Evolutionary conservation across 805 yeast genomes (phyloP).

Genomic region (Yamadazyma sp.): DNA sequence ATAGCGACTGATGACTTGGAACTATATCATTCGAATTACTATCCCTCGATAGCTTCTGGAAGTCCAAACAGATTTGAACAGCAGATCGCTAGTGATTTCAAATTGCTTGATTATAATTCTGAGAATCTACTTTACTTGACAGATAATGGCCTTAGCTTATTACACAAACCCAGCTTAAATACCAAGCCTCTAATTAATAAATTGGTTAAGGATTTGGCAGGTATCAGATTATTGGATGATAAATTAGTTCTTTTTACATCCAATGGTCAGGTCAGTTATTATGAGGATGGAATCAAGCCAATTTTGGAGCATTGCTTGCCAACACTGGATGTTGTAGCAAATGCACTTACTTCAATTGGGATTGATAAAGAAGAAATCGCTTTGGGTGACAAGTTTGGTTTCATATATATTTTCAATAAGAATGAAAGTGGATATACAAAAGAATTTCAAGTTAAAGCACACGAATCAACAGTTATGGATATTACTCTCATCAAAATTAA

Average conservation of each 20-base stretch:
- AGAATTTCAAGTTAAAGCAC: slow-evolving; percentile 37
- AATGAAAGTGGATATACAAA: slow-evolving; percentile 2
- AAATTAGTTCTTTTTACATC: slow-evolving; percentile 41
- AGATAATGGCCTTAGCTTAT: slow-evolving; percentile 30
- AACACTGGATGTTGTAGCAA: slow-evolving; percentile 32
- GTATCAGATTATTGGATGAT: slow-evolving; percentile 30
- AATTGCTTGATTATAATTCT: slow-evolving; percentile 23
- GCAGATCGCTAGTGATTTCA: slow-evolving; percentile 20
- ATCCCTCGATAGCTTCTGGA: neutral
- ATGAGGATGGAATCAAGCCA: slow-evolving; percentile 6
- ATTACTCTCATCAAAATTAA: slow-evolving; percentile 32
- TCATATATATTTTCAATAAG: slow-evolving; percentile 24
- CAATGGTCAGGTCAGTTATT: slow-evolving; percentile 25
- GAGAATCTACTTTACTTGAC: slow-evolving; percentile 30
- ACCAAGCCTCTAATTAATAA: slow-evolving; percentile 28
- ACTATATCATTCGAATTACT: slow-evolving; percentile 4
- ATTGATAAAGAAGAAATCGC: slow-evolving; percentile 24
- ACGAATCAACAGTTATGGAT: slow-evolving; percentile 51
- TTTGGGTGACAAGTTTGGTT: slow-evolving; percentile 52
- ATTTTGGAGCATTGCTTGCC: slow-evolving; percentile 18
- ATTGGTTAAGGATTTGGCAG: slow-evolving; percentile 35
- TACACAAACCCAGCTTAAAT: slow-evolving; percentile 15
- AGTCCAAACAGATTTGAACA: slow-evolving; percentile 20
- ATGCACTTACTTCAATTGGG: slow-evolving; percentile 43
- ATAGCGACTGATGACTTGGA: slow-evolving; percentile 13